These are phyloP conservation scores for Lactarius sp. DNA, from an alignment of 768 basidiomycete genomes.

Conservation along the genomic window DNA sequence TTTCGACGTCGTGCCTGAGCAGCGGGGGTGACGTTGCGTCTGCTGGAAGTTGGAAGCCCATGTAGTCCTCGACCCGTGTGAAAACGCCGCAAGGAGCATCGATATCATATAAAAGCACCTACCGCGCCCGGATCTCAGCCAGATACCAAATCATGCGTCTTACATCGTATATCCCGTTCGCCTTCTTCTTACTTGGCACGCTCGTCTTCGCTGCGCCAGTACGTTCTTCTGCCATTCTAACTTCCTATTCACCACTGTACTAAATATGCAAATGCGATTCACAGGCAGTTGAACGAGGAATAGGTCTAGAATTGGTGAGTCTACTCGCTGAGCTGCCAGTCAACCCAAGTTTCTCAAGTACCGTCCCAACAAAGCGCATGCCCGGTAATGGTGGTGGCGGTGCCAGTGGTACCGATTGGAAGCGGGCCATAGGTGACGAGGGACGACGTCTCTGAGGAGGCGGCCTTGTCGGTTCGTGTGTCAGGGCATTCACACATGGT, in stretches of 20 bases:
- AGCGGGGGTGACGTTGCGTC: too few species aligned
- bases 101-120: not conserved
- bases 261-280: not conserved
- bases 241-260: too few species aligned
- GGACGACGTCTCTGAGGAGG: not conserved
- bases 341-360: not conserved
- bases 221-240: not conserved
- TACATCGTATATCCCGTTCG: not conserved
- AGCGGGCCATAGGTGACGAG: not conserved
- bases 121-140: too few species aligned
- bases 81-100: not conserved
- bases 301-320: not conserved
- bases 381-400: not conserved
- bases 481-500: not conserved
- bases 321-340: not conserved
- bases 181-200: not conserved
- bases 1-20: too few species aligned
- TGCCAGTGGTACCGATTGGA: constrained; percentile 1
- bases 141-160: constrained; percentile 3
- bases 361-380: not conserved
- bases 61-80: not conserved
- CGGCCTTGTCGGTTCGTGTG: not conserved
- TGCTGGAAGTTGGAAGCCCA: too few species aligned
- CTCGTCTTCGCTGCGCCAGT: constrained; percentile 12
- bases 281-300: not conserved